Conservation (phyloP, 164 flowering plant genomes). For the Umbilicus rupestris region DNA sequence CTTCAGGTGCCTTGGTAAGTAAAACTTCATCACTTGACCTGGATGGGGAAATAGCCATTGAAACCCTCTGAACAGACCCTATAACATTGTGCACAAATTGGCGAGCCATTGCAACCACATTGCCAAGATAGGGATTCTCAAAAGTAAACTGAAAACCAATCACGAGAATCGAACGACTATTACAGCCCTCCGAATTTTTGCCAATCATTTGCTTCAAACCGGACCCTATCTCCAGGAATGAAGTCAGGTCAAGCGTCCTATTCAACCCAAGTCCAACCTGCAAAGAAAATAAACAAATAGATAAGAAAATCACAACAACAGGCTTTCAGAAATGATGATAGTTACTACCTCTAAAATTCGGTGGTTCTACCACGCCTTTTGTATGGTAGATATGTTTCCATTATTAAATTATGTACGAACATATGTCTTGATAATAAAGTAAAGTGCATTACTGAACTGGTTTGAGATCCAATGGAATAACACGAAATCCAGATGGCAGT, state of each 20-base stretch:
- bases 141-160: conserved; percentile 85
- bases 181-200: conserved; percentile 28
- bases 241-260: conserved; percentile 38
- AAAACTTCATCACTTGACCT: conserved; percentile 30
- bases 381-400: no score
- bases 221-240: conserved; percentile 63
- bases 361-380: no score
- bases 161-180: conserved; percentile 55
- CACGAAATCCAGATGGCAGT: conserved; percentile 81
- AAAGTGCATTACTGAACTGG: conserved; percentile 30
- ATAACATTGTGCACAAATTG: conserved; percentile 76
- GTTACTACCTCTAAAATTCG: no score
- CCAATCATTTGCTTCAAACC: conserved; percentile 33
- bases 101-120: conserved; percentile 82
- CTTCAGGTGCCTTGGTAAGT: conserved; percentile 68
- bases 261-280: neutral
- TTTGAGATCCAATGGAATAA: conserved; percentile 69
- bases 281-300: neutral
- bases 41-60: conserved; percentile 79
- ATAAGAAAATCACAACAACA: no score
- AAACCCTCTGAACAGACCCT: conserved; percentile 86
- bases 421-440: neutral
- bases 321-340: no score
- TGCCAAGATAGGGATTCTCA: conserved; percentile 63
- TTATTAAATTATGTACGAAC: no score